Evolutionary conservation across 306 rosid genomes (phyloP), one percentile per base, ranked within the genome.

Genomic region (Fragaria iinumae): DNA sequence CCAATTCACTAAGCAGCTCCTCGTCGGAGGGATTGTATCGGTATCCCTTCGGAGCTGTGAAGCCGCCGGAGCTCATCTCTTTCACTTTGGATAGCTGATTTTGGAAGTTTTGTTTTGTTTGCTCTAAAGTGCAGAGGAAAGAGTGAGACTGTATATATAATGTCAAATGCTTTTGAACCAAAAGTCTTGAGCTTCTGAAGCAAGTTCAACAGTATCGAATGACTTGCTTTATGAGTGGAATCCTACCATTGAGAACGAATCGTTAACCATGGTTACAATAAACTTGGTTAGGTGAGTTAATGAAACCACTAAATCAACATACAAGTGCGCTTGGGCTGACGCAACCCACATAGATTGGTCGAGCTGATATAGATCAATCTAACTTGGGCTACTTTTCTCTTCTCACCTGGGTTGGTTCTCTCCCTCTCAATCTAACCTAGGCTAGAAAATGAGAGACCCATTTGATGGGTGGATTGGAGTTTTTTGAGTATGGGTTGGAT

Each of bases 11-110:
- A 32, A 92, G 50, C 23, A 92, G 90, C 69, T 90, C 91, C 55
- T 79, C 88, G 44, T 88, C 97, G 0, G 89, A 85, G 9, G 97
- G 97, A 4, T 59, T 63, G 73, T 88, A 92, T 41, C 96, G 74
- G 83, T 34, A 88, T 56, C 93, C 93, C 0, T 77, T 82, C 6
- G 84, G 87, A 48, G 69, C 0, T 18, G 0, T 4, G 32, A 36
- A 8, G 29, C 5, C 0, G 63, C 67, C 2, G 76, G 32, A 43
- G 13, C 11, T 75, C 86, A 82, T 78, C 67, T 55, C 11, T 12
- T 32, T 62, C 43, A 27, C n/a, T 59, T 4, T 3, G 64, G 10
- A 4, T 59, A 59, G 65, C 65, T 59, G 65, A 25, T 59, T 23
- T 59, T 59, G 17, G 11, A 18, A 4, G 18, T 25, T 23, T 25